Conservation (phyloP, 2,329 filamentous ascomycete species). For the Sarocladium brachiariae region DNA sequence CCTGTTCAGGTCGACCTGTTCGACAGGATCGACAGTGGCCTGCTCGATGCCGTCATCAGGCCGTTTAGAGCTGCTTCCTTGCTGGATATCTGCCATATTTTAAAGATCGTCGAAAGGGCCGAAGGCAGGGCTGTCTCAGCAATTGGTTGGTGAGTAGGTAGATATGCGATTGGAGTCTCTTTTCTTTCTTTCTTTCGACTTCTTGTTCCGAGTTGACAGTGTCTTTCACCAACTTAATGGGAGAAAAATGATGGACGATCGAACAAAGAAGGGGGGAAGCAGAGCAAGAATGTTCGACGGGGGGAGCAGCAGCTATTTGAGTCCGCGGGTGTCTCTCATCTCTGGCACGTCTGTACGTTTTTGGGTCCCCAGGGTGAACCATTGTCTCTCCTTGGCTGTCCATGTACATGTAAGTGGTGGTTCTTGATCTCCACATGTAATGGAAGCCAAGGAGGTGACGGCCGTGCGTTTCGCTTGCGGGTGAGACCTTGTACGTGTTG, state of each 20-base stretch:
- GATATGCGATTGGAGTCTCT: too few relatives aligned
- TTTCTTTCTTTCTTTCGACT: too few relatives aligned
- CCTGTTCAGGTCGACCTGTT: constrained; percentile 29
- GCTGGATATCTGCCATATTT: constrained; percentile 8
- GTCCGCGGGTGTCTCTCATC: background rate
- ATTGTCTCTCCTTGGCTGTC: constrained; percentile 6
- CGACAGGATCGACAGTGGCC: constrained; percentile 18
- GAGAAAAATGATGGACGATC: constrained; percentile 1
- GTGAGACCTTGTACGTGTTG: background rate
- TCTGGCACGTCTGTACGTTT: background rate
- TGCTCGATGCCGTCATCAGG: constrained; percentile 19
- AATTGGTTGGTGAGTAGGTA: background rate
- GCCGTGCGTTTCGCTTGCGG: constrained; percentile 1
- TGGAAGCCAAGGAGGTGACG: background rate
- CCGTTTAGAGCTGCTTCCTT: constrained; percentile 1
- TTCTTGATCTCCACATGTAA: background rate
- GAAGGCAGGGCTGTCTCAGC: background rate
- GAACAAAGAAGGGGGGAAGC: background rate
- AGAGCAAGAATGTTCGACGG: constrained; percentile 2
- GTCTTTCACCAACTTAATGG: constrained; percentile 2
- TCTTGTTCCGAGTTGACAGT: too few relatives aligned
- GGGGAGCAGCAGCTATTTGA: constrained; percentile 3
- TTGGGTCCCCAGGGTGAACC: background rate
- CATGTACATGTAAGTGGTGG: background rate
- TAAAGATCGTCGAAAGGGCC: too few relatives aligned